Percentiles rank a stretch among this genome's conserved stretches.
Evolutionary conservation across 768 basidiomycete species (phyloP).

Genomic region (Tulasnella sp.): DNA sequence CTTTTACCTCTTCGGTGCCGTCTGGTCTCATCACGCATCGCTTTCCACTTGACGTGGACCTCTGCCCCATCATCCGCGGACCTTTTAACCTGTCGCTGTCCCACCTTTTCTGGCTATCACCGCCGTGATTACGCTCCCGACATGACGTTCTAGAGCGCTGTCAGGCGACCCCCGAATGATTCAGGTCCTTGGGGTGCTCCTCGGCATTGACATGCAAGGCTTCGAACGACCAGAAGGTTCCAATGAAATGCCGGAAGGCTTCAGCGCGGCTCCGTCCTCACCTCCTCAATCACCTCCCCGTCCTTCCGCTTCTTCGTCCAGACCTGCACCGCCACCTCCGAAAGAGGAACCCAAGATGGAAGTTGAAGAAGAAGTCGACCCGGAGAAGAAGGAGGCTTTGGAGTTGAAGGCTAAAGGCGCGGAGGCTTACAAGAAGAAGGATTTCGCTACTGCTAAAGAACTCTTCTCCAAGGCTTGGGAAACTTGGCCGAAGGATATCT

Average conservation of each 20-base stretch:
- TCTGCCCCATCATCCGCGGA: not conserved
- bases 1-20: not conserved
- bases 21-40: not conserved
- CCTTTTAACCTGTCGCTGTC: not conserved
- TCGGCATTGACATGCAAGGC: conserved; percentile 89
- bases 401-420: conserved; percentile 70
- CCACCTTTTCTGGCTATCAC: not conserved
- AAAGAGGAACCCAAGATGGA: conserved; percentile 43
- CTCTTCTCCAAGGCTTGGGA: conserved; percentile 89
- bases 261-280: conserved; percentile 33
- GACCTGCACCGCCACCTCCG: conserved; percentile 39
- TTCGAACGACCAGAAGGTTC: conserved; percentile 79
- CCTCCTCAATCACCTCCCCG: conserved; percentile 35
- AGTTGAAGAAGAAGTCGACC: conserved; percentile 61
- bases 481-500: conserved; percentile 83
- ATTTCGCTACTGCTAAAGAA: conserved; percentile 67
- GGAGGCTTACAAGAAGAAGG: conserved; percentile 77
- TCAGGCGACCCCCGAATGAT: conserved; percentile 78
- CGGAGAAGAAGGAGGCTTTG: conserved; percentile 68
- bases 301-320: conserved; percentile 36
- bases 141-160: not conserved
- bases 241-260: conserved; percentile 62
- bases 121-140: not conserved
- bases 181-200: conserved; percentile 74
- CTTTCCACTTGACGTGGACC: not conserved